These are phyloP conservation scores for Aspergillus heteromorphus DNA, from an alignment of 495 filamentous ascomycete genomes.

Conservation along the genomic window DNA sequence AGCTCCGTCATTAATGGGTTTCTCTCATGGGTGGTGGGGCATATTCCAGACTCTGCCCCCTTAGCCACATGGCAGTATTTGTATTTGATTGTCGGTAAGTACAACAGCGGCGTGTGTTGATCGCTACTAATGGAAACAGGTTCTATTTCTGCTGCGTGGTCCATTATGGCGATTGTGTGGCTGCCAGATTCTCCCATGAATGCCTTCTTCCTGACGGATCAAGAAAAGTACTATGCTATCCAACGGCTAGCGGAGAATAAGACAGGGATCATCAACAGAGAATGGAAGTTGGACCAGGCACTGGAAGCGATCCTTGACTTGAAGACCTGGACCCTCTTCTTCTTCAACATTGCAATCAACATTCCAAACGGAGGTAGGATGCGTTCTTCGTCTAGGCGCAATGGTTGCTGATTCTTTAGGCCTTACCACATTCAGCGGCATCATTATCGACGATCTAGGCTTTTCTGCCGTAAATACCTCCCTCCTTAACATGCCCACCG, in stretches of 20 bases:
- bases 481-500: constrained; percentile 30
- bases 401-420: neutral
- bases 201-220: constrained; percentile 30
- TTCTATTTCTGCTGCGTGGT: constrained; percentile 27
- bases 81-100: constrained; percentile 27
- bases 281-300: constrained; percentile 45
- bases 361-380: constrained; percentile 28
- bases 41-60: constrained; percentile 35
- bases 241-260: constrained; percentile 47
- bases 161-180: constrained; percentile 15
- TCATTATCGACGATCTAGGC: constrained; percentile 35
- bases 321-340: constrained; percentile 25
- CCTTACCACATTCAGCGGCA: neutral
- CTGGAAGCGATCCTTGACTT: constrained; percentile 39
- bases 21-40: constrained; percentile 48
- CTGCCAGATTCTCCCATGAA: constrained; percentile 43
- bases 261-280: constrained; percentile 48
- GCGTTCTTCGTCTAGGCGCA: neutral
- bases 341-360: constrained; percentile 22
- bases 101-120: neutral
- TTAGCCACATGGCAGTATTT: constrained; percentile 49
- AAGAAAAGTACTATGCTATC: constrained; percentile 40
- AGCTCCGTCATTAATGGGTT: constrained; percentile 44
- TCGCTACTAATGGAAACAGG: constrained; percentile 6
- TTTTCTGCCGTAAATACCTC: constrained; percentile 26